These are phyloP conservation scores for Acer negundo DNA, from an alignment of 345 rosid species.

Conservation along the genomic window DNA sequence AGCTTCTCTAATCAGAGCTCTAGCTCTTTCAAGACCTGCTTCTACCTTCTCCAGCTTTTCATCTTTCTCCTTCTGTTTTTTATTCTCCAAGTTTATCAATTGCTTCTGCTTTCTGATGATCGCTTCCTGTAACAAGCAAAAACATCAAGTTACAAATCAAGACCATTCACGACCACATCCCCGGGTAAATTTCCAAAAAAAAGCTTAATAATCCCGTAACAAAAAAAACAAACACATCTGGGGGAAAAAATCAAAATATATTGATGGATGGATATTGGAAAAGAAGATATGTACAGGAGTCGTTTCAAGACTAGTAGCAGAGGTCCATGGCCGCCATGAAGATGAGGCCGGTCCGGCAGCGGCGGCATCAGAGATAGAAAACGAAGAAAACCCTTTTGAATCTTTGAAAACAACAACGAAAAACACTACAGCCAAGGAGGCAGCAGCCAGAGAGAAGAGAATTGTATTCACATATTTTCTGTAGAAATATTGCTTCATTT, in stretches of 20 bases:
- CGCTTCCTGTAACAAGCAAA: background rate
- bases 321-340: constrained; percentile 16
- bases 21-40: constrained; percentile 44
- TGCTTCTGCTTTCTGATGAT: constrained; percentile 2
- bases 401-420: constrained; percentile 12
- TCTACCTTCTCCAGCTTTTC: constrained; percentile 42
- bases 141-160: background rate
- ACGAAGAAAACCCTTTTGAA: constrained; percentile 17
- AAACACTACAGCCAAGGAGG: constrained; percentile 10
- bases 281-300: background rate
- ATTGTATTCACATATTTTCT: constrained; percentile 9
- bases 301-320: background rate
- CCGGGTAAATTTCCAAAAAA: no score
- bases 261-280: background rate
- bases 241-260: background rate
- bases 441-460: constrained; percentile 13
- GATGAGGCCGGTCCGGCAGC: background rate
- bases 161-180: background rate
- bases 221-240: no score
- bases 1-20: constrained; percentile 54
- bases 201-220: no score
- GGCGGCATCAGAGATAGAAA: no score
- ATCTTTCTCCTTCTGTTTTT: constrained; percentile 13
- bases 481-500: constrained; percentile 19
- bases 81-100: no score